Percentiles rank a stretch among this genome's conserved stretches.
Evolutionary conservation across 1,139 yeast species (phyloP).

Genomic region (Zygoascus sp.): DNA sequence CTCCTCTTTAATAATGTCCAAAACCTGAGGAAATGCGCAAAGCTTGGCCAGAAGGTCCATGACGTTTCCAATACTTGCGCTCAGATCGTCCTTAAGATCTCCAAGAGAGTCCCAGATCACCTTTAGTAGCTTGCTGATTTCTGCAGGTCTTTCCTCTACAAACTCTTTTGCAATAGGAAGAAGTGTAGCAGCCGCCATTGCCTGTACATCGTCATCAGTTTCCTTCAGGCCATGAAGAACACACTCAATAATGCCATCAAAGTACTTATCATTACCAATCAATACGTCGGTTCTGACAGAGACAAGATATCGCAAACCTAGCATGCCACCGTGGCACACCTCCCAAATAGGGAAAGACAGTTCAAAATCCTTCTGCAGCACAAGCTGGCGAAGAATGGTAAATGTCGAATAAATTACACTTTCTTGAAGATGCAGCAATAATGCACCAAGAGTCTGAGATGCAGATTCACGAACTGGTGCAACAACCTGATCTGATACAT

Average conservation of each 20-base stretch:
- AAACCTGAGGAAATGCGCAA: conserved; percentile 76
- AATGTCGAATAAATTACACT: conserved; percentile 56
- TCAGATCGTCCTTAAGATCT: conserved; percentile 81
- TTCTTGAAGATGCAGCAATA: conserved; percentile 65
- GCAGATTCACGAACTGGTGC: conserved; percentile 98
- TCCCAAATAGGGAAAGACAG: conserved; percentile 66
- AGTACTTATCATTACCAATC: conserved; percentile 44
- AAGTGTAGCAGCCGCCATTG: conserved; percentile 91
- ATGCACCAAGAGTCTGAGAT: conserved; percentile 90
- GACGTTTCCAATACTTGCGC: conserved; percentile 92
- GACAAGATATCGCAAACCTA: conserved; percentile 88
- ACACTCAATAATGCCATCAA: conserved; percentile 73
- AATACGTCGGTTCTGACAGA: conserved; percentile 81
- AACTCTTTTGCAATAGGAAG: conserved; percentile 86
- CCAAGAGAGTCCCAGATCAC: conserved; percentile 88
- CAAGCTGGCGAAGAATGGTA: conserved; percentile 59
- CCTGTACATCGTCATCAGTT: conserved; percentile 93
- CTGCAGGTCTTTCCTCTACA: conserved; percentile 57
- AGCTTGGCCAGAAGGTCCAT: conserved; percentile 90
- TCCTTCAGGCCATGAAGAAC: conserved; percentile 83
- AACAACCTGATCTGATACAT: conserved; percentile 94
- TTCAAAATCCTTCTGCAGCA: conserved; percentile 57
- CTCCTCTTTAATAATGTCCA: conserved; percentile 54
- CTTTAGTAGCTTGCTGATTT: conserved; percentile 60
- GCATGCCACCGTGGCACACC: conserved; percentile 97